Evolutionary conservation across 202 grass and related monocot species (phyloP).

Genomic region (Panicum hallii): DNA sequence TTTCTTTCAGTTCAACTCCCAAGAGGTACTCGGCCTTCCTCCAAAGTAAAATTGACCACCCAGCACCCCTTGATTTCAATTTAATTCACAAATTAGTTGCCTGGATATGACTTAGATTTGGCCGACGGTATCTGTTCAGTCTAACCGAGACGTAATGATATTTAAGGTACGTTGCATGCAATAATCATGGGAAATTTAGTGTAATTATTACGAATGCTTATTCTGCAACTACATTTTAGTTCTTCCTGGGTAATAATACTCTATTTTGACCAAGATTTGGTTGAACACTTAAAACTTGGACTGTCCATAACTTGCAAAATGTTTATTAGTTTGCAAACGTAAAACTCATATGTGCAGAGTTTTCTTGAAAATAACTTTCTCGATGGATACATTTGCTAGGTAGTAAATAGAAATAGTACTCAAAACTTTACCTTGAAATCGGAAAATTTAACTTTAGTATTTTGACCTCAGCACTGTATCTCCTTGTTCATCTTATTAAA

Average conservation of each 20-base stretch:
- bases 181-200: background rate
- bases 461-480: background rate
- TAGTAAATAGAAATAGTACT: background rate
- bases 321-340: background rate
- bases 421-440: background rate
- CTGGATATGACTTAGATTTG: background rate
- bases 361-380: background rate
- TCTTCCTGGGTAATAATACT: background rate
- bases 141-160: background rate
- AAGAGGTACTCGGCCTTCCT: no score
- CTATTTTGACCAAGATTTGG: background rate
- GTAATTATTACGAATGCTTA: background rate
- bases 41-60: no score
- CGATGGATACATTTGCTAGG: background rate
- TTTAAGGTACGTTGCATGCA: background rate
- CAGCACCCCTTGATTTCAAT: no score
- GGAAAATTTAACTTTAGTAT: no score
- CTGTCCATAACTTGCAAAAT: background rate
- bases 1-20: no score
- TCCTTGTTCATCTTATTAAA: background rate
- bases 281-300: background rate
- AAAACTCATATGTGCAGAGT: background rate
- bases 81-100: no score
- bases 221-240: background rate
- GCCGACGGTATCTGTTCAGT: background rate